phyloP scores from a whole-genome alignment of 495 filamentous ascomycete genomes.

The Trichoderma asperelloides region DNA sequence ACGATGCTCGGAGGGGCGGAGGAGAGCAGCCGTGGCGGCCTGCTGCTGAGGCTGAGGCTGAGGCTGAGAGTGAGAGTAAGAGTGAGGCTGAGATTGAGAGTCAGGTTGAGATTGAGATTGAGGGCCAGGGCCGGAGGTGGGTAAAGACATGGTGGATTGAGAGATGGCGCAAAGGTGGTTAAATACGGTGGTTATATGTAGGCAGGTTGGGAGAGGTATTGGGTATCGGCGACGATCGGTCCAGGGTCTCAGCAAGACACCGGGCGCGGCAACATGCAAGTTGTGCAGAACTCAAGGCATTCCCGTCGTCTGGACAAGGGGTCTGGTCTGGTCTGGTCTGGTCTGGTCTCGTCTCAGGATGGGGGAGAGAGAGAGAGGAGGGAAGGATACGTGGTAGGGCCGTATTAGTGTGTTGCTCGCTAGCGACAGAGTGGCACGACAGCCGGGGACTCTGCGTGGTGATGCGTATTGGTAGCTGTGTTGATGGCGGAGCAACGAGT shows the following conservation, averaged over 20 bases:
- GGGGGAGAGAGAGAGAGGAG: not conserved
- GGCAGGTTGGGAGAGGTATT: constrained; percentile 3
- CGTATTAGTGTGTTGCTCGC: not conserved
- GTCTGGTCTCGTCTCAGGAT: not conserved
- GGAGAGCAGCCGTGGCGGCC: constrained; percentile 13
- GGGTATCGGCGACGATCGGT: constrained; percentile 8
- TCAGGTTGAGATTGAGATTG: not conserved
- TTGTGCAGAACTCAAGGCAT: not conserved
- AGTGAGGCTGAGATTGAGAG: not conserved
- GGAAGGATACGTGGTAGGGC: not conserved
- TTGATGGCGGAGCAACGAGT: not conserved
- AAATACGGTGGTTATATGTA: constrained; percentile 3
- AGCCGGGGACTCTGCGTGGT: not conserved
- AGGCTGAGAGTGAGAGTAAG: constrained; percentile 11
- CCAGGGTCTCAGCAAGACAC: constrained; percentile 6
- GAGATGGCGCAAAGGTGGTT: not conserved
- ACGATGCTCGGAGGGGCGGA: not conserved
- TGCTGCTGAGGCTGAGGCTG: constrained; percentile 14
- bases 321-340: not conserved
- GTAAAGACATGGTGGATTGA: constrained; percentile 1
- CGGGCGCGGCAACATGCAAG: constrained; percentile 7
- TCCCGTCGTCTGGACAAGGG: constrained; percentile 1
- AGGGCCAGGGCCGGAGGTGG: not conserved
- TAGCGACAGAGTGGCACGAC: constrained; percentile 5
- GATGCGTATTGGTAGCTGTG: not conserved